Evolutionary conservation across 2,329 filamentous ascomycete species (phyloP).

Genomic region (Aspergillus fumigatiaffinis): DNA sequence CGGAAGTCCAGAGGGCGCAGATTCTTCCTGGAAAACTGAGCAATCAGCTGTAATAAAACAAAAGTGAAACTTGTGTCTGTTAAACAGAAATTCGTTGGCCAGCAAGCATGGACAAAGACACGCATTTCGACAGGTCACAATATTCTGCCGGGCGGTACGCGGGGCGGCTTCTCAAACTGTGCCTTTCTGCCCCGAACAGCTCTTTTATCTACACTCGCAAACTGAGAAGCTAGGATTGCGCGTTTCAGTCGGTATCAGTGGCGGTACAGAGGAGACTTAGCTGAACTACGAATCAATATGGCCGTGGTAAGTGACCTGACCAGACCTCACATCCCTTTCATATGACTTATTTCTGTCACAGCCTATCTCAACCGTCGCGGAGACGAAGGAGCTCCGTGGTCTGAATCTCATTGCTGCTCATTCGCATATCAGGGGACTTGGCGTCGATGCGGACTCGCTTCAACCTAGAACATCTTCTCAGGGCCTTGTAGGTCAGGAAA

Average conservation of each 20-base stretch:
- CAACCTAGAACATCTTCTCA: constrained; percentile 83
- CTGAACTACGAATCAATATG: constrained; percentile 23
- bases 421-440: constrained; percentile 94
- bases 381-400: constrained; percentile 91
- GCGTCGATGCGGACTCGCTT: constrained; percentile 85
- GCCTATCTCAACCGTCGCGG: constrained; percentile 78
- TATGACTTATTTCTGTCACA: constrained; percentile 25
- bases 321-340: background rate
- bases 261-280: constrained; percentile 4
- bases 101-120: background rate
- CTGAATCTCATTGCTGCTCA: constrained; percentile 97
- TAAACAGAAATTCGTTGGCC: too few relatives aligned
- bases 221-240: background rate
- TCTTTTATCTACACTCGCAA: constrained; percentile 4
- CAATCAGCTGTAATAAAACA: background rate
- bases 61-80: background rate
- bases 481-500: constrained; percentile 91
- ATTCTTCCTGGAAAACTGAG: background rate
- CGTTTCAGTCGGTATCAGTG: background rate
- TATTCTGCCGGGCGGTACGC: constrained; percentile 28
- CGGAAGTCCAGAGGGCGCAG: background rate
- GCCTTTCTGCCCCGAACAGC: constrained; percentile 13
- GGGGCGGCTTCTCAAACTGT: constrained; percentile 4
- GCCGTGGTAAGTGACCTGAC: constrained; percentile 30
- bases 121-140: background rate